Evolutionary conservation across 805 yeast genomes (phyloP).

Genomic region (Pichia rugopelliculosa): DNA sequence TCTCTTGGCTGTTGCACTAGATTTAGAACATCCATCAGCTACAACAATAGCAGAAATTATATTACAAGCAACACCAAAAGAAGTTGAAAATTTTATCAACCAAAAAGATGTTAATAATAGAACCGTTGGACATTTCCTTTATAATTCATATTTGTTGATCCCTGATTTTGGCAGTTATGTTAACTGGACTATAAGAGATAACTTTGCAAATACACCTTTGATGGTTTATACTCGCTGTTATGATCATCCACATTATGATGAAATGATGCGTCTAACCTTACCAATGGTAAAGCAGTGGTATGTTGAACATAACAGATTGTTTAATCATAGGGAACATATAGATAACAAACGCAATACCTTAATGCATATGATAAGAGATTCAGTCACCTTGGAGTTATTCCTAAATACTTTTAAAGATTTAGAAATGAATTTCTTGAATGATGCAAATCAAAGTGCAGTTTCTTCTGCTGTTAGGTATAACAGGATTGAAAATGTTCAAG

Average conservation of each 20-base stretch:
- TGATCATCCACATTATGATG: slow-evolving; percentile 60
- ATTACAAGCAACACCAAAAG: slow-evolving; percentile 33
- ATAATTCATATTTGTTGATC: slow-evolving; percentile 48
- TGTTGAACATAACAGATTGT: slow-evolving; percentile 17
- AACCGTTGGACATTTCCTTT: slow-evolving; percentile 66
- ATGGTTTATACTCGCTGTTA: slow-evolving; percentile 71
- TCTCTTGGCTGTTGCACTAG: slow-evolving; percentile 56
- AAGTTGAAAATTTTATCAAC: slow-evolving; percentile 43
- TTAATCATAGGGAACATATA: slow-evolving; percentile 53
- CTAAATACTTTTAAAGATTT: slow-evolving; percentile 32
- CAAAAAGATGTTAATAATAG: slow-evolving; percentile 46
- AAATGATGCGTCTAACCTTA: slow-evolving; percentile 41
- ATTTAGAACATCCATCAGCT: slow-evolving; percentile 34
- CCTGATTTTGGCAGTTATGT: slow-evolving; percentile 47
- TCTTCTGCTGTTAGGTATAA: slow-evolving; percentile 65
- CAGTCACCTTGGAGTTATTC: slow-evolving; percentile 37
- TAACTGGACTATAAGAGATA: slow-evolving; percentile 65
- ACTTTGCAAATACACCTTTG: slow-evolving; percentile 68
- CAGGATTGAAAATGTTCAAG: slow-evolving; percentile 49
- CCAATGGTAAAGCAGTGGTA: slow-evolving; percentile 39
- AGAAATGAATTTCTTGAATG: slow-evolving; percentile 56
- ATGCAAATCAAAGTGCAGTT: slow-evolving; percentile 57
- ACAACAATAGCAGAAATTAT: slow-evolving; percentile 39
- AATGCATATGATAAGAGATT: slow-evolving; percentile 55
- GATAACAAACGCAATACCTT: slow-evolving; percentile 72